Percentiles rank a stretch among this genome's conserved stretches.
Evolutionary conservation across 164 flowering plant genomes (phyloP).

Genomic region (Sedum album): DNA sequence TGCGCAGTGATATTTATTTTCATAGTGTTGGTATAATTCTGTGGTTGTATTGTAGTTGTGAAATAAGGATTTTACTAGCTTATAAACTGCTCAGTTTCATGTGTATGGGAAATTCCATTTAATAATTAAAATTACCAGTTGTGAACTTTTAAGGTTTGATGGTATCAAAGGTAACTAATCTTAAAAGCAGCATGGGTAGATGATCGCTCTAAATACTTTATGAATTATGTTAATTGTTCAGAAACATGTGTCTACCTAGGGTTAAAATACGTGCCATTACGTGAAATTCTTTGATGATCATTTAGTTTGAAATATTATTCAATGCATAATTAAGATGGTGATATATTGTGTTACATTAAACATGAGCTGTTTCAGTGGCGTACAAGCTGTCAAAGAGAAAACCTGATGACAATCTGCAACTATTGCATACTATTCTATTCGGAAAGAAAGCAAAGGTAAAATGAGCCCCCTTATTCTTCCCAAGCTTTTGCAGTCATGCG

Average conservation of each 20-base stretch:
- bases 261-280: no score
- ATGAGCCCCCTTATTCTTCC: neutral
- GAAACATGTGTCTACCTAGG: no score
- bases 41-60: neutral
- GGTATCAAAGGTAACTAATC: neutral
- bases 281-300: neutral
- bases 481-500: neutral
- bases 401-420: constrained; percentile 75
- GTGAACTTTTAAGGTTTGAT: no score
- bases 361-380: constrained; percentile 66
- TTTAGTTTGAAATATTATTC: neutral
- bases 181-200: no score
- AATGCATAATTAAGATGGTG: neutral
- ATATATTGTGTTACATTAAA: constrained; percentile 10
- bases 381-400: constrained; percentile 85
- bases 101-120: no score
- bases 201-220: no score
- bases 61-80: no score
- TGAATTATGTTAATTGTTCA: no score
- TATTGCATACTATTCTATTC: constrained; percentile 69
- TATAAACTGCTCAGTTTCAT: no score
- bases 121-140: neutral
- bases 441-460: constrained; percentile 74
- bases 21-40: no score
- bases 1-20: no score